Evolutionary conservation across 495 filamentous ascomycete genomes (phyloP), one percentile per base, ranked within the genome.

Genomic region (Hypoxylon perforatum): DNA sequence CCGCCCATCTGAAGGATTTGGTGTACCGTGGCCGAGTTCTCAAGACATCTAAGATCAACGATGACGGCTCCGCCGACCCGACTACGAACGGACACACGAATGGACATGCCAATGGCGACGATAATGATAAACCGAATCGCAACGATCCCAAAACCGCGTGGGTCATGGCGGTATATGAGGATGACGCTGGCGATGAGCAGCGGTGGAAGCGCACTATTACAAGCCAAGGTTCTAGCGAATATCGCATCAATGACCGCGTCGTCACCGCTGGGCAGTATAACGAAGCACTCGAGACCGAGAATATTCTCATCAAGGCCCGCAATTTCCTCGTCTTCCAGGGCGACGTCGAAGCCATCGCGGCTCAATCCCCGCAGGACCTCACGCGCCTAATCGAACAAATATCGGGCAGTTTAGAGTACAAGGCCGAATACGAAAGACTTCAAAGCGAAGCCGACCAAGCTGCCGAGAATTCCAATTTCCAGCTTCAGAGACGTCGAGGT

Each of bases 161-260:
- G 94, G 95, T 99, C 3, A 97, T 96, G 93, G 95, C 95, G 7
- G 93, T 98, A 33, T 99, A 97, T 77, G 94, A 97, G 74, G 95
- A 99, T 67, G 95, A 98, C 76, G 93, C 93, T 1, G 94, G 94
- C 33, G 94, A 98, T 61, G 92, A 96, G 76, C 93, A 97, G 67
- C 86, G 89, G 71, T 99, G 95, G 95, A 97, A 96, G 77, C 91
- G 95, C 45, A 88, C 88, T 53, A 98, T 99, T 73, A 97, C 95
- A 14, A 91, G 85, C 72, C 83, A 86, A 57, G 95, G 96, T 36
- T 87, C 86, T 18, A 97, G 93, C 87, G 96, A 98, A 73, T 98
- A 97, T 76, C 88, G 94, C 33, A 97, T 99, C 83, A 97, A 99
- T 77, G 91, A 95, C 67, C 88, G 89, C 33, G 84, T 90, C 42